These are phyloP conservation scores for Cladosporium sp. DNA, from an alignment of 2,329 filamentous ascomycete species.

Conservation along the genomic window DNA sequence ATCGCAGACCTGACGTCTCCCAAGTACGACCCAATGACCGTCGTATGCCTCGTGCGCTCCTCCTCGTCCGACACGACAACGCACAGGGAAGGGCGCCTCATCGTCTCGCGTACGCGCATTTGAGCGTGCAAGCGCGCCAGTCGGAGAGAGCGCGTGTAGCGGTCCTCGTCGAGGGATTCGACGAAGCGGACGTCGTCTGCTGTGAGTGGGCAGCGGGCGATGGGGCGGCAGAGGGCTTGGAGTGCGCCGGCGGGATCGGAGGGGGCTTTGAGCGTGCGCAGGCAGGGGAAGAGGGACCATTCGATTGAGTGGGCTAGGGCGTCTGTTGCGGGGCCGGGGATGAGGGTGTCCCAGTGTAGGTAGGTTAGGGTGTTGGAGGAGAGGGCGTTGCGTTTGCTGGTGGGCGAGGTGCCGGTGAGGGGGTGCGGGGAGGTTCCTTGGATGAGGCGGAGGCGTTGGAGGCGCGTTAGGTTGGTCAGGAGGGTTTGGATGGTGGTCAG, in stretches of 20 bases:
- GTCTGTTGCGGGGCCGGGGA: slow-evolving; percentile 52
- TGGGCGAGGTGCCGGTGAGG: slow-evolving; percentile 39
- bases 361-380: slow-evolving; percentile 46
- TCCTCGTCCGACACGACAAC: slow-evolving; percentile 52
- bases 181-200: slow-evolving; percentile 35
- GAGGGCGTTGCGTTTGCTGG: slow-evolving; percentile 31
- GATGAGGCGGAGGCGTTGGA: slow-evolving; percentile 49
- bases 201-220: slow-evolving; percentile 51
- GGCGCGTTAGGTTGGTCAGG: slow-evolving; percentile 41
- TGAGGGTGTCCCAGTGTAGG: slow-evolving; percentile 60
- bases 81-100: slow-evolving; percentile 51
- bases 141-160: slow-evolving; percentile 25
- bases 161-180: slow-evolving; percentile 13
- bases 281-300: slow-evolving; percentile 58
- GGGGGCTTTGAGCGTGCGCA: slow-evolving; percentile 59
- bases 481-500: slow-evolving; percentile 51
- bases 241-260: slow-evolving; percentile 67
- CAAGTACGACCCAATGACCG: slow-evolving; percentile 57
- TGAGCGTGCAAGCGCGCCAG: slow-evolving; percentile 62
- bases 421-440: slow-evolving; percentile 49
- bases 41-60: slow-evolving; percentile 49
- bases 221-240: slow-evolving; percentile 64
- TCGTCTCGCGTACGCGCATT: slow-evolving; percentile 57
- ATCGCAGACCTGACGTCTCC: slow-evolving; percentile 58
- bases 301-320: slow-evolving; percentile 62